Conservation (phyloP, 129 eudicot species). For the Silybum marianum region DNA sequence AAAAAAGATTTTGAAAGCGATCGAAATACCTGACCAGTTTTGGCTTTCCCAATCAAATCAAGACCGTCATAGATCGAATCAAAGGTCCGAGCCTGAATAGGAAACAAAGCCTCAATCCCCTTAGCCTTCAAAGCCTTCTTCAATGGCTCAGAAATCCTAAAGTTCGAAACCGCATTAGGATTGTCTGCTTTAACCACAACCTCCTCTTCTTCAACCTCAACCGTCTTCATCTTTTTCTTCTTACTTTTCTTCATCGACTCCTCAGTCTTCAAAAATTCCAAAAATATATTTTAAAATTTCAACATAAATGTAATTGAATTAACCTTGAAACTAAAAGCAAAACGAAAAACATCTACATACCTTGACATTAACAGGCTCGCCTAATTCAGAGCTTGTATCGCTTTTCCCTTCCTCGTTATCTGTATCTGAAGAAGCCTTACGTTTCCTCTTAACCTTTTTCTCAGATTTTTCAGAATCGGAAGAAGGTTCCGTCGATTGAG, state of each 20-base stretch:
- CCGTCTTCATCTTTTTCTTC: conserved; percentile 62
- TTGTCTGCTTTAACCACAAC: conserved; percentile 47
- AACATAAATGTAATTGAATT: neutral
- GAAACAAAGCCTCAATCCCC: conserved; percentile 84
- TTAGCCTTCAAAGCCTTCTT: conserved; percentile 61
- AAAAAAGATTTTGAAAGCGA: neutral
- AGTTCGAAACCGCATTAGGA: conserved; percentile 70
- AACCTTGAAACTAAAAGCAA: neutral
- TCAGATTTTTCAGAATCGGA: conserved; percentile 49
- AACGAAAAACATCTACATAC: neutral
- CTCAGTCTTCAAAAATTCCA: conserved; percentile 28
- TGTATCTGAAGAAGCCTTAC: conserved; percentile 53
- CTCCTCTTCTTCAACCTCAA: conserved; percentile 35
- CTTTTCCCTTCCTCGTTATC: conserved; percentile 57
- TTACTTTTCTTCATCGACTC: conserved; percentile 44
- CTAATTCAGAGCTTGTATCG: conserved; percentile 68
- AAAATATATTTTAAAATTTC: neutral
- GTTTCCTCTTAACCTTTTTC: conserved; percentile 53
- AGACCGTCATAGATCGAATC: conserved; percentile 62
- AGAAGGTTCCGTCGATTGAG: no score
- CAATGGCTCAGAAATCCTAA: conserved; percentile 72
- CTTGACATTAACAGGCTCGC: conserved; percentile 57
- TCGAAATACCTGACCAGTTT: conserved; percentile 83
- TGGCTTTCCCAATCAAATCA: conserved; percentile 95
- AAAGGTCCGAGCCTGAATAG: conserved; percentile 93